Conservation (phyloP, 768 basidiomycete species). For the Thelephora ganbajun region DNA sequence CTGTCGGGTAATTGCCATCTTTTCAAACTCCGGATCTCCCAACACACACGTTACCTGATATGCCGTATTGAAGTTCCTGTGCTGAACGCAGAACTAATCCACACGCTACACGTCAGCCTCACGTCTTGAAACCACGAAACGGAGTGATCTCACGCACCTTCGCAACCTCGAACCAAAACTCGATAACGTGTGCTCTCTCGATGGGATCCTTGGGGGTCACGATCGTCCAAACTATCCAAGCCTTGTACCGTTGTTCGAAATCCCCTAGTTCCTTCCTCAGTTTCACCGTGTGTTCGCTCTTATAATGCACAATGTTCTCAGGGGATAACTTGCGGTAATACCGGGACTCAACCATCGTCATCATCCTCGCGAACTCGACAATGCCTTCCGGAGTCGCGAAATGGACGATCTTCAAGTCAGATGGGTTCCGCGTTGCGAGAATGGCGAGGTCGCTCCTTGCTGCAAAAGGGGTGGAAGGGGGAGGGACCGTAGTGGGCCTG, state of each 20-base stretch:
- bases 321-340: slow-evolving; percentile 26
- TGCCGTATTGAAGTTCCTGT: no score
- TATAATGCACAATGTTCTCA: slow-evolving; percentile 17
- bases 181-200: background rate
- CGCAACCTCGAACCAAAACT: background rate
- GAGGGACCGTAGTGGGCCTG: background rate
- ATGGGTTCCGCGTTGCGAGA: slow-evolving; percentile 13
- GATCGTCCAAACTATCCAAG: background rate
- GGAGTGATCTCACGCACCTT: background rate
- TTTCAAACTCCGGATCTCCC: no score
- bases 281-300: background rate
- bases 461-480: background rate
- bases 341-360: slow-evolving; percentile 32
- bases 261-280: background rate
- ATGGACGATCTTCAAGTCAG: slow-evolving; percentile 16
- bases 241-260: slow-evolving; percentile 7
- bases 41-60: no score
- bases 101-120: no score
- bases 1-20: no score
- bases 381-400: slow-evolving; percentile 24
- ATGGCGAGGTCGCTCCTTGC: slow-evolving; percentile 13
- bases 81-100: no score
- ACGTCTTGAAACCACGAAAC: no score
- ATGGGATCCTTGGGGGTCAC: background rate
- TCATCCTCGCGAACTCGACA: slow-evolving; percentile 30